These are phyloP conservation scores for Cyclotella kingstonii DNA, from an alignment of 108 stramenopile species.

Conservation along the genomic window DNA sequence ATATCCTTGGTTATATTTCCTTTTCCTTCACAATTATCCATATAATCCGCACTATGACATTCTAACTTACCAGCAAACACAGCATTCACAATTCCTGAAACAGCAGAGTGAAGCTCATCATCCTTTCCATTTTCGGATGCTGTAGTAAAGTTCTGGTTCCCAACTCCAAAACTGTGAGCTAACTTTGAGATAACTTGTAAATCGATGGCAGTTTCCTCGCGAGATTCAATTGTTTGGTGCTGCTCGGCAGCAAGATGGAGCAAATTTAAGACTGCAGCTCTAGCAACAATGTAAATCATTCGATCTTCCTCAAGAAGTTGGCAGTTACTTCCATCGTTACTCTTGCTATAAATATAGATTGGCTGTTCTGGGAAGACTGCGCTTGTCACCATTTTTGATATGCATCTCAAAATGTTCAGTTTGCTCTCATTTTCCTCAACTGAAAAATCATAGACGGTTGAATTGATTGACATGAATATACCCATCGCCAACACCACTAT, in stretches of 20 bases:
- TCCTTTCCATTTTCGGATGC: constrained; percentile 10
- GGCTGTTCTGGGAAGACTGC: constrained; percentile 25
- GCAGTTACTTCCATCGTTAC: neutral
- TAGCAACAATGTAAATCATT: constrained; percentile 17
- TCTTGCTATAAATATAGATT: constrained; percentile 1
- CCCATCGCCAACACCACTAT: constrained; percentile 32
- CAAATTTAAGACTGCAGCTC: constrained; percentile 16
- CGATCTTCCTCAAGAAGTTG: neutral
- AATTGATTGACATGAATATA: constrained; percentile 1
- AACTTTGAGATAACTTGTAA: constrained; percentile 36
- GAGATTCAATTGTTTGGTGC: neutral
- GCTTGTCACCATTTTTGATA: constrained; percentile 42
- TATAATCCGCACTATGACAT: neutral
- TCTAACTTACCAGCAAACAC: constrained; percentile 38
- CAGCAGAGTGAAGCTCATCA: constrained; percentile 36
- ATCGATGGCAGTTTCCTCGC: constrained; percentile 9
- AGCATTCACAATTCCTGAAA: constrained; percentile 46
- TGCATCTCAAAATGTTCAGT: neutral
- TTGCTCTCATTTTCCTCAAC: neutral
- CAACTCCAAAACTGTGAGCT: constrained; percentile 31
- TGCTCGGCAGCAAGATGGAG: constrained; percentile 16
- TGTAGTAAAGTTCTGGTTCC: neutral
- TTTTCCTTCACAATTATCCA: neutral
- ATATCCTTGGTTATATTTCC: constrained; percentile 36
- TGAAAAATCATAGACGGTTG: neutral